Conservation (phyloP, 1,284 basidiomycete genomes). For the Puccinia polysora region DNA sequence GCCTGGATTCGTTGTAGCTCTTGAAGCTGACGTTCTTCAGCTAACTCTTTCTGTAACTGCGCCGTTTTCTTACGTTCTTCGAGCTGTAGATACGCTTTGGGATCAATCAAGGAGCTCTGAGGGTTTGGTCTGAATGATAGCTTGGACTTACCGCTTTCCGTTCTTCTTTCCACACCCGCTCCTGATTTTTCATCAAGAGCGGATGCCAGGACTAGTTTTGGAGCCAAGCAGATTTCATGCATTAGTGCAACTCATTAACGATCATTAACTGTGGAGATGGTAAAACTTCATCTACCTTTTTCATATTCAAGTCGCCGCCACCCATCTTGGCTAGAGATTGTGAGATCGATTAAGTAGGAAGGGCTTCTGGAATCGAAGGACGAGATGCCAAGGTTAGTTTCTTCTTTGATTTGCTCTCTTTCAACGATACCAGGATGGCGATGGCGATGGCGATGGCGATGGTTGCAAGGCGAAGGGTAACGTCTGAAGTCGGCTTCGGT, state of each 20-base stretch:
- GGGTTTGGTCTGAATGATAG: not conserved
- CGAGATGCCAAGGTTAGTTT: not conserved
- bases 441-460: too few species aligned
- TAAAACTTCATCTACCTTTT: slow-evolving; percentile 36
- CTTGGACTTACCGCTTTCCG: slow-evolving; percentile 65
- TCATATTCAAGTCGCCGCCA: slow-evolving; percentile 43
- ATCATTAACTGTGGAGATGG: not conserved
- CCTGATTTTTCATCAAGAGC: slow-evolving; percentile 95
- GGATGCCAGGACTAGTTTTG: slow-evolving; percentile 71
- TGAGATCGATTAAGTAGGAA: not conserved
- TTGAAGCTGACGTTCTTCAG: slow-evolving; percentile 92
- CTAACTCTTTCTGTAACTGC: slow-evolving; percentile 91
- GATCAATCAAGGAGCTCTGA: not conserved
- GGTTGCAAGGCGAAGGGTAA: too few species aligned
- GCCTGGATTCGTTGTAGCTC: slow-evolving; percentile 90
- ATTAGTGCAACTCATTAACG: not conserved
- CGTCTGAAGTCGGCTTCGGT: too few species aligned
- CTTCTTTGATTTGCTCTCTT: not conserved
- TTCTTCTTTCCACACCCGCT: slow-evolving; percentile 98
- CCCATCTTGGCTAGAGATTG: slow-evolving; percentile 22
- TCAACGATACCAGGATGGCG: too few species aligned
- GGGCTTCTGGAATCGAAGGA: too few species aligned
- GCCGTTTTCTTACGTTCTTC: slow-evolving; percentile 98
- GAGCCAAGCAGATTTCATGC: not conserved
- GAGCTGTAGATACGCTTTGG: slow-evolving; percentile 54